Evolutionary conservation across 1,284 basidiomycete genomes (phyloP).

Genomic region (Athelia sp.): DNA sequence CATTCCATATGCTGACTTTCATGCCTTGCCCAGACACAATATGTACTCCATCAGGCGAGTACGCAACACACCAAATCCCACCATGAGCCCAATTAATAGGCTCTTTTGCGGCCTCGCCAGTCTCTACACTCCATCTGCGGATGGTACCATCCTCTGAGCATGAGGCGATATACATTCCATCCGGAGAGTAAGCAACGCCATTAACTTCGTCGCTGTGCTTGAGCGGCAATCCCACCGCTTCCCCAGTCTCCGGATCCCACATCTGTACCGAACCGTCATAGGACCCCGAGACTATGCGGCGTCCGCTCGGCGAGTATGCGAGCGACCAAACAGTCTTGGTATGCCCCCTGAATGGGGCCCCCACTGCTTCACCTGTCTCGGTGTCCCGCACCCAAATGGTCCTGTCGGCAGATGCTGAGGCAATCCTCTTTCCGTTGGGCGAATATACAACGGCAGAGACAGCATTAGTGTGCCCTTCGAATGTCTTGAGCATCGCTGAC

Average conservation of each 20-base stretch:
- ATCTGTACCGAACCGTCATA: not conserved
- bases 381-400: not conserved
- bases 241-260: not conserved
- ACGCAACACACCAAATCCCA: too few relatives aligned
- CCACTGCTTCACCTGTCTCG: not conserved
- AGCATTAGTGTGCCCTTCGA: not conserved
- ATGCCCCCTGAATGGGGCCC: not conserved
- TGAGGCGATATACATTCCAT: not conserved
- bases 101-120: too few relatives aligned
- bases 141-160: not conserved
- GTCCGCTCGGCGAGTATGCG: not conserved
- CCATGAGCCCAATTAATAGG: not conserved
- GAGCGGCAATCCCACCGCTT: not conserved
- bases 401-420: not conserved
- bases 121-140: too few relatives aligned
- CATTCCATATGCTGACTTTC: too few relatives aligned
- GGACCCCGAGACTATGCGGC: not conserved
- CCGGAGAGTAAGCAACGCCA: not conserved
- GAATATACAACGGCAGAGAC: not conserved
- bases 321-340: not conserved
- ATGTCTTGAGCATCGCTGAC: not conserved
- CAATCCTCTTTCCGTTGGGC: not conserved
- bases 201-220: not conserved
- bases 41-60: too few relatives aligned
- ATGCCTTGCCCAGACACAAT: too few relatives aligned